Base-by-base conservation (phyloP, 2,329 filamentous ascomycete genomes). In the Trichoderma harzianum region DNA sequence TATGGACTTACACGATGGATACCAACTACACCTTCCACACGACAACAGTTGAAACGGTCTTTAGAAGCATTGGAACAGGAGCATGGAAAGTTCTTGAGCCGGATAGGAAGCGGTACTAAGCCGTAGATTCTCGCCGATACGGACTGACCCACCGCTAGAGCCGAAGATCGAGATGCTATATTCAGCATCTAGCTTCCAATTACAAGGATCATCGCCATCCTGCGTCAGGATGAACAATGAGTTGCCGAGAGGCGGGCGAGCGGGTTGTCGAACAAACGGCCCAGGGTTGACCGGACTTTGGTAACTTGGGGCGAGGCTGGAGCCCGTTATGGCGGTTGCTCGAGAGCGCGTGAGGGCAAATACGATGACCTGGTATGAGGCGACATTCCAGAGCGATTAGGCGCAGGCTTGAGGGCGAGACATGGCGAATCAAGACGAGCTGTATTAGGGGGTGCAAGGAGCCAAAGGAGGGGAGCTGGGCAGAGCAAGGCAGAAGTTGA, bases 171-270 rank as follows among this genome's bases (percentile, higher is more conserved):
- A 64, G 26, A 68, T 32, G 36, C n/a, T 32, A 18, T 7, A 34
- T 28, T 63, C 57, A 7, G 57, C 26, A 39, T 66, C 65, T 57
- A 47, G 16, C 16, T 69, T 36, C 43, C 12, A n/a, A 51, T 3
- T 12, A 60, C 21, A 18, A 57, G 39, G 57, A 72, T 72, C 70
- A 63, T 63, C 64, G 58, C 24, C n/a, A 34, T 36, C 65, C 55
- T 69, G 70, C 57, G 64, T 69, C 55, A 72, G 39, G 47, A 72
- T 72, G 55, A 69, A 72, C 70, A 72, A 68, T 72, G 58, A 68
- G 70, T 30, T 60, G 47, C 58, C 16, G 21, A 57, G 47, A 55
- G 43, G 28, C 68, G 32, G 67, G 43, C 53, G 28, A 34, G 39
- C 18, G 68, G 7, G 5, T 10, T 16, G 55, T 60, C 39, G 28